Conservation (phyloP, 2,329 filamentous ascomycete species). For the Ophiostoma tasmaniense region DNA sequence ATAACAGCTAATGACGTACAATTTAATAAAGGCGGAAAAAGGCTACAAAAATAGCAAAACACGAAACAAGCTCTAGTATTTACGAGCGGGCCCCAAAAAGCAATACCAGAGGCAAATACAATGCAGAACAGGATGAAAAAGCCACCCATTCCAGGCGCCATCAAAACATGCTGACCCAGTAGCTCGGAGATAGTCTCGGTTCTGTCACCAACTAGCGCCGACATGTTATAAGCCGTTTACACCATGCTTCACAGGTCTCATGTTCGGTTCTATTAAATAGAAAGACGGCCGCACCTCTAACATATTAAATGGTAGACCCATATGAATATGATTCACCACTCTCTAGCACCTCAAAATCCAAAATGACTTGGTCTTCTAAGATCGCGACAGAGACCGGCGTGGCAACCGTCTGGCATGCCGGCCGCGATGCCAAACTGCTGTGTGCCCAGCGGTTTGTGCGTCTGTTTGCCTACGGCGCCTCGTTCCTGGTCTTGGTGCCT, state of each 20-base stretch:
- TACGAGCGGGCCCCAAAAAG: not conserved
- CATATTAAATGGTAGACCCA: too few relatives aligned
- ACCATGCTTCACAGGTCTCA: not conserved
- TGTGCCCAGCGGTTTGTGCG: conserved; percentile 52
- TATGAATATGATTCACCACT: not conserved
- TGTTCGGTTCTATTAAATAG: not conserved
- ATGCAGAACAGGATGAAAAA: not conserved
- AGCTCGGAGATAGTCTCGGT: conserved; percentile 1
- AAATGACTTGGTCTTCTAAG: not conserved
- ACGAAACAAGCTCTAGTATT: not conserved
- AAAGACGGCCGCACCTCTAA: not conserved
- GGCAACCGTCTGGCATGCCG: conserved; percentile 33
- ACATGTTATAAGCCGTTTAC: not conserved
- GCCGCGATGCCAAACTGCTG: conserved; percentile 47
- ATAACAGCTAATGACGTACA: not conserved
- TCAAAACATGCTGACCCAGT: not conserved
- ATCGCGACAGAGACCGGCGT: conserved; percentile 35
- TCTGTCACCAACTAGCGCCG: not conserved
- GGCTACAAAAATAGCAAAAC: not conserved
- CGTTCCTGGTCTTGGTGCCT: conserved; percentile 48
- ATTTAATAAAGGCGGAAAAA: not conserved
- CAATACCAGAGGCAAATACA: not conserved
- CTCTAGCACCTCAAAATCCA: not conserved
- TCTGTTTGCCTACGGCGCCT: conserved; percentile 54
- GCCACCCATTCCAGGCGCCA: not conserved